Conservation (phyloP, 257 asterid genomes). For the Nyctanthes arbortristis region DNA sequence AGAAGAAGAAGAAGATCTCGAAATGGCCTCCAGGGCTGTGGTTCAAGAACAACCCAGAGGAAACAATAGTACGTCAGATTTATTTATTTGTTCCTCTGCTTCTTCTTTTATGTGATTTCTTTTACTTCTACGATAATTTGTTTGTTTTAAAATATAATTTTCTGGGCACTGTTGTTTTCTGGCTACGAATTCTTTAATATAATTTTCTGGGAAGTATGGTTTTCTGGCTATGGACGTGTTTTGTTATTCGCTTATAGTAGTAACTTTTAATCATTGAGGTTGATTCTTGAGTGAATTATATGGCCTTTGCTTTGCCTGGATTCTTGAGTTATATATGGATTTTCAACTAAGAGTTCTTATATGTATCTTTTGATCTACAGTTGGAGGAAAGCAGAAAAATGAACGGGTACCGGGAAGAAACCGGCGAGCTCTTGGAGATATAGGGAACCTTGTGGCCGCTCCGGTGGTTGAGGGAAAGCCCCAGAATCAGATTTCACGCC, state of each 20-base stretch:
- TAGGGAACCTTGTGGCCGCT: constrained; percentile 44
- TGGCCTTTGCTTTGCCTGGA: background rate
- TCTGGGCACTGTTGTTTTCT: background rate
- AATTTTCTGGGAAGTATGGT: too few relatives aligned
- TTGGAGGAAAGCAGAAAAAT: constrained; percentile 37
- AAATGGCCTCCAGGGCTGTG: constrained; percentile 54
- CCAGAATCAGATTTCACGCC: constrained; percentile 34
- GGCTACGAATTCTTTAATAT: too few relatives aligned
- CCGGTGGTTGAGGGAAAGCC: constrained; percentile 38
- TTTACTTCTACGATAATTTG: background rate
- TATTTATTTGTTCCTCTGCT: background rate
- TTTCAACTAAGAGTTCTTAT: background rate
- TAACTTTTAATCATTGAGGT: too few relatives aligned
- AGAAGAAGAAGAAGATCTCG: constrained; percentile 35
- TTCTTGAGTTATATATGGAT: background rate
- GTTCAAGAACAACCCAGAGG: constrained; percentile 55
- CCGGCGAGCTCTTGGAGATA: constrained; percentile 49
- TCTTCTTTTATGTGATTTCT: background rate
- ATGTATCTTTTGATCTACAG: background rate
- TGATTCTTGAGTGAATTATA: background rate
- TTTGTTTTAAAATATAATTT: too few relatives aligned
- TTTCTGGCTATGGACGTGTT: too few relatives aligned
- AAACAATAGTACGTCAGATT: constrained; percentile 8
- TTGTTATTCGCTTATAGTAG: too few relatives aligned
- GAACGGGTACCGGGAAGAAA: constrained; percentile 38